Percentiles rank a stretch among this genome's conserved stretches.
These are phyloP conservation scores for Trametes polyzona DNA, from an alignment of 1,284 basidiomycete genomes.

Conservation along the genomic window DNA sequence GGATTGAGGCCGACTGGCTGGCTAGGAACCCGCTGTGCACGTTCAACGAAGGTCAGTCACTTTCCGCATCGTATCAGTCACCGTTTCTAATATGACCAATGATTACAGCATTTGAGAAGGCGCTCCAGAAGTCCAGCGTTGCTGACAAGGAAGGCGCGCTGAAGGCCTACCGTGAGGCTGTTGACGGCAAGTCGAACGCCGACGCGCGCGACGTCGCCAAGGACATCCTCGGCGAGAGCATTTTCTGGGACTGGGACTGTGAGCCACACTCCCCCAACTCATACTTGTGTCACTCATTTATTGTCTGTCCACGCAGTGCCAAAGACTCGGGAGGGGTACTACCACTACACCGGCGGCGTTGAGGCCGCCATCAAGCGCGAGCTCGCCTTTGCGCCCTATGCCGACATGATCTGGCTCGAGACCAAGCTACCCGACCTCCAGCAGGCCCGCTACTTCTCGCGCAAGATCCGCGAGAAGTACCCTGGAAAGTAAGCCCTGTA, in stretches of 20 bases:
- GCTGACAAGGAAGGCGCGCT: slow-evolving; percentile 61
- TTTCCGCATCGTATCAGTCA: neutral
- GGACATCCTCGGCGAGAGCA: slow-evolving; percentile 68
- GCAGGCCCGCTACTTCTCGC: slow-evolving; percentile 81
- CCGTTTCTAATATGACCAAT: slow-evolving; percentile 3
- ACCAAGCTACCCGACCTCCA: slow-evolving; percentile 85
- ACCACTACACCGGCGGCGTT: slow-evolving; percentile 86
- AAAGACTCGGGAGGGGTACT: slow-evolving; percentile 91
- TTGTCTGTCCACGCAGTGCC: slow-evolving; percentile 54
- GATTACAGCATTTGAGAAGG: slow-evolving; percentile 60
- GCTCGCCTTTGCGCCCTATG: slow-evolving; percentile 79
- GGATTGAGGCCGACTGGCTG: slow-evolving; percentile 81
- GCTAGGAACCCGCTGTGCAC: slow-evolving; percentile 75
- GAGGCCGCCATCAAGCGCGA: slow-evolving; percentile 85
- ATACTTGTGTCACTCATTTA: too few relatives aligned
- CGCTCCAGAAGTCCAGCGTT: slow-evolving; percentile 51
- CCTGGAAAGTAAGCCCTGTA: slow-evolving; percentile 63
- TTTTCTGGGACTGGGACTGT: slow-evolving; percentile 92
- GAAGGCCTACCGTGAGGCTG: slow-evolving; percentile 61
- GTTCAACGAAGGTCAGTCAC: slow-evolving; percentile 74
- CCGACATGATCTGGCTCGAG: slow-evolving; percentile 90
- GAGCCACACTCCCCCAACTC: slow-evolving; percentile 31
- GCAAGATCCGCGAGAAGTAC: slow-evolving; percentile 71
- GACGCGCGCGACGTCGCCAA: slow-evolving; percentile 77
- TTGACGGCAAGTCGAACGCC: slow-evolving; percentile 71